Percentiles rank a stretch among this genome's conserved stretches.
phyloP scores from a whole-genome alignment of 1,284 basidiomycete genomes.

The Pterulicium gracile region DNA sequence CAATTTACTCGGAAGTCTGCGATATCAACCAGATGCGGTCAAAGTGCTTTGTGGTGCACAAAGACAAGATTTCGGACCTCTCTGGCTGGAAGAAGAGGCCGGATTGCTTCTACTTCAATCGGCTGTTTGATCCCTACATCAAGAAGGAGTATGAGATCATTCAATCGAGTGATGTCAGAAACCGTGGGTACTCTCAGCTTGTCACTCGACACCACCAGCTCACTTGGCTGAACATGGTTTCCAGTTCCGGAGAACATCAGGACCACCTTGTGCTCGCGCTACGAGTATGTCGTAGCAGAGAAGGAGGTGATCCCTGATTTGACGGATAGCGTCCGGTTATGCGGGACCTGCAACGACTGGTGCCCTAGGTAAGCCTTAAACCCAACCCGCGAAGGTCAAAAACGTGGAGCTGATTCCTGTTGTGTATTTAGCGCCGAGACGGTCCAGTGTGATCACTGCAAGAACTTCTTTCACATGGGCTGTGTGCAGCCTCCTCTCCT shows the following conservation, averaged over 20 bases:
- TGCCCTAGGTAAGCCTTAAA: slow-evolving; percentile 60
- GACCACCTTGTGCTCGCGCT: slow-evolving; percentile 67
- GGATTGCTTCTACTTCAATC: slow-evolving; percentile 91
- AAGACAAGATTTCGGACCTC: slow-evolving; percentile 89
- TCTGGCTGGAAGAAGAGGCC: slow-evolving; percentile 92
- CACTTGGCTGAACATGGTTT: slow-evolving; percentile 11
- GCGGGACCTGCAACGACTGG: slow-evolving; percentile 83
- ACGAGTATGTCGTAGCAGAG: slow-evolving; percentile 93
- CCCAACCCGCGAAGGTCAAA: neutral
- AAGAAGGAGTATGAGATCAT: slow-evolving; percentile 98
- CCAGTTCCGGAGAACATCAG: slow-evolving; percentile 75
- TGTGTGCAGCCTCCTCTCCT: slow-evolving; percentile 90
- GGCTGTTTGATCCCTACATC: slow-evolving; percentile 94
- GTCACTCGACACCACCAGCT: neutral
- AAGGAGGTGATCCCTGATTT: slow-evolving; percentile 87
- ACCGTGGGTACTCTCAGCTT: slow-evolving; percentile 49
- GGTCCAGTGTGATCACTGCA: slow-evolving; percentile 91
- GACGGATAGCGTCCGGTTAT: slow-evolving; percentile 78
- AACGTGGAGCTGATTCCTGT: slow-evolving; percentile 8
- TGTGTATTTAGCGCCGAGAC: slow-evolving; percentile 58
- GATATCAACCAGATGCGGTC: slow-evolving; percentile 86
- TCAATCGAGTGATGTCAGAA: slow-evolving; percentile 76
- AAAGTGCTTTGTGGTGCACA: slow-evolving; percentile 87
- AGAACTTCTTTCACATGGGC: slow-evolving; percentile 89
- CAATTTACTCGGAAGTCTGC: slow-evolving; percentile 92